phyloP scores from a whole-genome alignment of 352 stramenopile genomes.

The Phytophthora syringae region DNA sequence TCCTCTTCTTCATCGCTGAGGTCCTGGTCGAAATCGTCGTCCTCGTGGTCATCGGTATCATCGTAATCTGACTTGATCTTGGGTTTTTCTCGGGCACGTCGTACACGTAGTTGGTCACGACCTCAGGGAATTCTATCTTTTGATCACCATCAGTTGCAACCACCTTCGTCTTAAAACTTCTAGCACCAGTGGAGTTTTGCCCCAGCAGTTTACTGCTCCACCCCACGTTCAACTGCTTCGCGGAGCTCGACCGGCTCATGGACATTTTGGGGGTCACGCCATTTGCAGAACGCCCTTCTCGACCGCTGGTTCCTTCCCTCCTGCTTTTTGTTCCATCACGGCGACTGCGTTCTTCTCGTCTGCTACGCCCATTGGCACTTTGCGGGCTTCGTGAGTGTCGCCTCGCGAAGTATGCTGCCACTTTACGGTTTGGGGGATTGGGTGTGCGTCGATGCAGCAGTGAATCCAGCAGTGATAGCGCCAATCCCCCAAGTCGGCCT shows the following conservation, averaged over 20 bases:
- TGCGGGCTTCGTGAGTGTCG: constrained; percentile 3
- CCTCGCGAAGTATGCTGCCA: constrained; percentile 14
- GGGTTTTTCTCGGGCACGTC: constrained; percentile 32
- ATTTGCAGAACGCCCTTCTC: constrained; percentile 11
- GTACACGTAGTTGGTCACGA: constrained; percentile 40
- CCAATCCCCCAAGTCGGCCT: constrained; percentile 17
- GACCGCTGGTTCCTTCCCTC: constrained; percentile 14
- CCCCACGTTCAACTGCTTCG: constrained; percentile 4
- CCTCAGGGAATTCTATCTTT: constrained; percentile 28
- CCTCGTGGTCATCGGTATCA: constrained; percentile 12
- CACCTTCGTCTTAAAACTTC: constrained; percentile 22
- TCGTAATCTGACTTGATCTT: constrained; percentile 26
- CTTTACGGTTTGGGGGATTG: constrained; percentile 18
- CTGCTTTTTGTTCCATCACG: constrained; percentile 11
- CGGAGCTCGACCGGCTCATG: constrained; percentile 20
- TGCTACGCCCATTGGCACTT: constrained; percentile 4
- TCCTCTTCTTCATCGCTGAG: constrained; percentile 21
- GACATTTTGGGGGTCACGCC: not conserved
- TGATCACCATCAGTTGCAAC: constrained; percentile 4
- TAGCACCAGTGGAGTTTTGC: not conserved
- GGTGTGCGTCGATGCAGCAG: constrained; percentile 16
- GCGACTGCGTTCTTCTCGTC: constrained; percentile 15
- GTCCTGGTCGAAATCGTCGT: constrained; percentile 25
- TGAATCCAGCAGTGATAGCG: constrained; percentile 22
- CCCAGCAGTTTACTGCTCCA: constrained; percentile 13